These are phyloP conservation scores for Austroboletus novae-zelandiae DNA, from an alignment of 1,284 basidiomycete genomes.

Conservation along the genomic window DNA sequence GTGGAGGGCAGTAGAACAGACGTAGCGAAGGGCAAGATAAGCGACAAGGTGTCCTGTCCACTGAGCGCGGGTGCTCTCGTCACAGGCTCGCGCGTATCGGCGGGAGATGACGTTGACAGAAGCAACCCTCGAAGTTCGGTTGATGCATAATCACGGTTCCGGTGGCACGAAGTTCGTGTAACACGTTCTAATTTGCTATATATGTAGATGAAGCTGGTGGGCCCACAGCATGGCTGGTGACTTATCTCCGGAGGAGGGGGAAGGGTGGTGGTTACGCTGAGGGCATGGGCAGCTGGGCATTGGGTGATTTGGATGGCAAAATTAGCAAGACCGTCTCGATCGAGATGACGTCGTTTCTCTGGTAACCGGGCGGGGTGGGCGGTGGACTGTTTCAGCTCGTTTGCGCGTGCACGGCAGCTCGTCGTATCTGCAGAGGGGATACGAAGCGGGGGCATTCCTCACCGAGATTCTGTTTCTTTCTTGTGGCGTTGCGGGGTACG, in stretches of 20 bases:
- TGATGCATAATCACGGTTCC: constrained; percentile 4
- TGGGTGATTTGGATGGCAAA: constrained; percentile 12
- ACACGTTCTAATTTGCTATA: constrained; percentile 10
- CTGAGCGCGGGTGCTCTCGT: not conserved
- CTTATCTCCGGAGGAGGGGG: constrained; percentile 27
- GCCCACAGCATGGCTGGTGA: constrained; percentile 4
- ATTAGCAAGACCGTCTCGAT: constrained; percentile 2
- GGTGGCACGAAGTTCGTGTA: constrained; percentile 6
- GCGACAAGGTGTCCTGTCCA: not conserved
- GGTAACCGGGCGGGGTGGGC: constrained; percentile 18
- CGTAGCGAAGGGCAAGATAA: not conserved
- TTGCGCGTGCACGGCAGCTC: constrained; percentile 6
- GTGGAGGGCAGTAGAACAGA: not conserved
- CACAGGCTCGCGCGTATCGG: not conserved
- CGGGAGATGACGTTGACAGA: not conserved
- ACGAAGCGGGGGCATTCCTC: too few relatives aligned
- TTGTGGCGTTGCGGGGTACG: constrained; percentile 19
- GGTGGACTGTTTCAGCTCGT: constrained; percentile 21
- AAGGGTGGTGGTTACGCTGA: constrained; percentile 15
- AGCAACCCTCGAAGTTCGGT: not conserved
- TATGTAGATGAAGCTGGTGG: constrained; percentile 6
- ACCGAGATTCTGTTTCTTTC: not conserved
- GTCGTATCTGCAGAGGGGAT: not conserved
- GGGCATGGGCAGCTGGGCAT: not conserved
- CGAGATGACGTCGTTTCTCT: constrained; percentile 24